Evolutionary conservation across 2,329 filamentous ascomycete genomes (phyloP).

Genomic region (Colletotrichum theobromicola): DNA sequence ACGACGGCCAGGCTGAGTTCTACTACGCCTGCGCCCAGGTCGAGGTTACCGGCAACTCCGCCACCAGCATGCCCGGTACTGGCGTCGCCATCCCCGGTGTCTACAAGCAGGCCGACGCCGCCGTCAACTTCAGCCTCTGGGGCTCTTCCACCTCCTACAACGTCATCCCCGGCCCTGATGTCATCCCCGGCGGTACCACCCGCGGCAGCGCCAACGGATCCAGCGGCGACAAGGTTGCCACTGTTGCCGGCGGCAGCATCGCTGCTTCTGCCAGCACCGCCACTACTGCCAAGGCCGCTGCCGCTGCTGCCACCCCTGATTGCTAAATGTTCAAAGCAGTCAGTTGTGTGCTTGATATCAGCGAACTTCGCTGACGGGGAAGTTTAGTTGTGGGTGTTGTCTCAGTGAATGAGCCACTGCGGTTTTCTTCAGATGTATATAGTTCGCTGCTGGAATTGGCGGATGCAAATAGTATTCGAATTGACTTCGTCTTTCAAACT

Average conservation of each 20-base stretch:
- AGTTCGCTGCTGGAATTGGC: conserved; percentile 2
- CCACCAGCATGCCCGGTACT: conserved; percentile 10
- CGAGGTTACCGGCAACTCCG: conserved; percentile 33
- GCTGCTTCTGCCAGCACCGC: not conserved
- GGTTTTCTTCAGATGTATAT: not conserved
- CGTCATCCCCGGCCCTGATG: not conserved
- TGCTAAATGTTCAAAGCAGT: not conserved
- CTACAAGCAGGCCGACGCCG: conserved; percentile 18
- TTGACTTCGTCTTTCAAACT: not conserved
- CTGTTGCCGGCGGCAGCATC: not conserved
- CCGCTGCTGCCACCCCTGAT: not conserved
- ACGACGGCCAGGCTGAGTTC: conserved; percentile 36
- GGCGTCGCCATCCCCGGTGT: conserved; percentile 45
- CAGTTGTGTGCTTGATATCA: not conserved
- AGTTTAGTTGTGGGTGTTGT: not conserved
- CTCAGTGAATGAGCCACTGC: not conserved
- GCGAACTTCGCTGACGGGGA: not conserved
- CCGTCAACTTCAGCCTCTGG: conserved; percentile 13
- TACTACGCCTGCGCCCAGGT: conserved; percentile 52
- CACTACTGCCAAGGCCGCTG: not conserved
- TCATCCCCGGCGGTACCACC: conserved; percentile 17
- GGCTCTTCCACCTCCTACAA: not conserved
- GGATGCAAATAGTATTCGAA: not conserved
- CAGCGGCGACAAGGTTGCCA: not conserved
- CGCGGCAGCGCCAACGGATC: conserved; percentile 15